Evolutionary conservation across 331 rosid species (phyloP).

Genomic region (Acacia pycnantha): DNA sequence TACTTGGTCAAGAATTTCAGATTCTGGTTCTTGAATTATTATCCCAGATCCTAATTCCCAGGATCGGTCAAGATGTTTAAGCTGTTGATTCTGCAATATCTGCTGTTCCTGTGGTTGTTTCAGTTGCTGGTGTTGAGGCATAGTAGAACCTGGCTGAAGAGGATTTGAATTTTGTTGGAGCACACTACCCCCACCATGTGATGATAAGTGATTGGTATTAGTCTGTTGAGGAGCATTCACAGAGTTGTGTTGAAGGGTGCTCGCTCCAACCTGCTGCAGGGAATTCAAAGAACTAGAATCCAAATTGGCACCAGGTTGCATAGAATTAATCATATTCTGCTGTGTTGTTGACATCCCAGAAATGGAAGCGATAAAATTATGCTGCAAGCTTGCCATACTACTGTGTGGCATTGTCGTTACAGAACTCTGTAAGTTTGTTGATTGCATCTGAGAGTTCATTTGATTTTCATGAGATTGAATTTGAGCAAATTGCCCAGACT

Average conservation of each 20-base stretch:
- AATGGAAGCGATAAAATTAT: slow-evolving; percentile 43
- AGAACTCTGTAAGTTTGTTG: slow-evolving; percentile 62
- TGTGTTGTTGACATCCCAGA: slow-evolving; percentile 56
- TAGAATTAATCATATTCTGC: slow-evolving; percentile 59
- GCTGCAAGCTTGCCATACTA: slow-evolving; percentile 58
- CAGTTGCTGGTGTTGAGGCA: slow-evolving; percentile 68
- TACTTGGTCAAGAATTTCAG: too few relatives aligned
- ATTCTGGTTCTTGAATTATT: too few relatives aligned
- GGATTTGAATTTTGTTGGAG: slow-evolving; percentile 57
- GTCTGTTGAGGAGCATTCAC: slow-evolving; percentile 69
- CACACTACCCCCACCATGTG: slow-evolving; percentile 59
- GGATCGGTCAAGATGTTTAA: slow-evolving; percentile 33
- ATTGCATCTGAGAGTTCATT: slow-evolving; percentile 73
- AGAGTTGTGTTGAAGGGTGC: slow-evolving; percentile 71
- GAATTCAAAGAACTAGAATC: slow-evolving; percentile 66
- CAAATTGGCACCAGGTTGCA: slow-evolving; percentile 37
- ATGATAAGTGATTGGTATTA: too few relatives aligned
- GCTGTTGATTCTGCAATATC: slow-evolving; percentile 56
- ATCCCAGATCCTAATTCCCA: too few relatives aligned
- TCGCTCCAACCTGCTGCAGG: slow-evolving; percentile 59
- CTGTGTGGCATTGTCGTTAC: slow-evolving; percentile 61
- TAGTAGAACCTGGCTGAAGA: slow-evolving; percentile 60
- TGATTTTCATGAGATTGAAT: slow-evolving; percentile 83
- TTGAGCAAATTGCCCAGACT: too few relatives aligned
- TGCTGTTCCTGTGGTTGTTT: slow-evolving; percentile 79